A percentile compares a stretch with the other conserved stretches of the same genome.
phyloP scores from a whole-genome alignment of 768 basidiomycete genomes.

The Mycena metata region DNA sequence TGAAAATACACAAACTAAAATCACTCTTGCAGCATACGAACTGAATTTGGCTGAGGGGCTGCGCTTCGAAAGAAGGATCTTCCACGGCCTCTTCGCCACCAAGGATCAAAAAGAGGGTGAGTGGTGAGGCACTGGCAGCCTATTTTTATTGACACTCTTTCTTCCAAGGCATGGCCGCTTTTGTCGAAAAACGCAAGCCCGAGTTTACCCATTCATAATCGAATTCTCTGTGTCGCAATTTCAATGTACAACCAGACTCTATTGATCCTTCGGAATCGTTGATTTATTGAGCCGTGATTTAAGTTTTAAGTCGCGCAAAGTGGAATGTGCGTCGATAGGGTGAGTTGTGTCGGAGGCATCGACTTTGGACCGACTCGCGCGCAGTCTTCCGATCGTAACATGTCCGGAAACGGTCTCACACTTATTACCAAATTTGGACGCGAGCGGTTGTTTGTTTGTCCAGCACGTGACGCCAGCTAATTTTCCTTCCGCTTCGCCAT shows the following conservation, averaged over 20 bases:
- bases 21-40: constrained; percentile 74
- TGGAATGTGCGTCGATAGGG: too few relatives aligned
- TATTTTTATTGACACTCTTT: constrained; percentile 26
- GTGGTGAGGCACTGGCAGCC: background rate
- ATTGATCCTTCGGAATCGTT: too few relatives aligned
- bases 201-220: constrained; percentile 75
- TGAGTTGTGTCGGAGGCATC: too few relatives aligned
- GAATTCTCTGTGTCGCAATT: background rate
- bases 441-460: constrained; percentile 24
- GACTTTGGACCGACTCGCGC: too few relatives aligned
- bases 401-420: too few relatives aligned
- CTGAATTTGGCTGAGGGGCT: constrained; percentile 85
- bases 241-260: background rate
- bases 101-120: constrained; percentile 93
- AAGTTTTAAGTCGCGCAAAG: too few relatives aligned
- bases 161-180: constrained; percentile 89
- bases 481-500: too few relatives aligned
- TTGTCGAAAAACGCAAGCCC: constrained; percentile 93
- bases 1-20: constrained; percentile 13
- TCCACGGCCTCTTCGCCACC: constrained; percentile 94
- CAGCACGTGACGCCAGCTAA: background rate
- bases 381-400: too few relatives aligned
- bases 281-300: too few relatives aligned
- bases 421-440: constrained; percentile 20
- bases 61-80: constrained; percentile 88